Conservation (phyloP, 192 early-diverging fungal genomes). For the Cetraspora pellucida region DNA sequence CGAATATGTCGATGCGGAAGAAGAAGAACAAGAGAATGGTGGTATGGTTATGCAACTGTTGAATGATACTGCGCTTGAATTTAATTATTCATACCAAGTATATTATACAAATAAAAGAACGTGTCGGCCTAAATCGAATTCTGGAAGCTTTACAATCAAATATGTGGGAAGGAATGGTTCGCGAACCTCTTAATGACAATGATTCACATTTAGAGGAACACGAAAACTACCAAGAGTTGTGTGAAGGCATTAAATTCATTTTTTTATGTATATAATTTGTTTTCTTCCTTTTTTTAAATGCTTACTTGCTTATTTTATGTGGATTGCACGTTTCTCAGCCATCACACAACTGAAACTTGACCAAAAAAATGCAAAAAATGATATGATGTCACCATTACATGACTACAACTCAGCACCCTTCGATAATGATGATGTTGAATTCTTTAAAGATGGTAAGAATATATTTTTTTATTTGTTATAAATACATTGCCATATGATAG, state of each 20-base stretch:
- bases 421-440: conserved; percentile 17
- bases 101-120: conserved; percentile 36
- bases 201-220: background rate
- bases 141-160: conserved; percentile 65
- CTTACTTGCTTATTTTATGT: no score
- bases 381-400: background rate
- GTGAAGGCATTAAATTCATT: background rate
- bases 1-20: conserved; percentile 64
- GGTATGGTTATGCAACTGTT: background rate
- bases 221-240: background rate
- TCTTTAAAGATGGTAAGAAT: conserved; percentile 21
- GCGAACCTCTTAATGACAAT: conserved; percentile 20
- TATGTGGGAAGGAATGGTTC: conserved; percentile 66
- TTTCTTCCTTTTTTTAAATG: no score
- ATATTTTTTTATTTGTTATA: no score
- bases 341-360: background rate
- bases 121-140: conserved; percentile 56
- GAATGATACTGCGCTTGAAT: no score
- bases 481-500: no score
- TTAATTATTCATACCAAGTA: no score
- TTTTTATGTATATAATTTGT: no score
- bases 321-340: background rate
- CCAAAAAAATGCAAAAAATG: background rate
- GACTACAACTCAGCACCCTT: background rate
- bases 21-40: conserved; percentile 21